Evolutionary conservation across 768 basidiomycete species (phyloP).

Genomic region (Boletus sp.): DNA sequence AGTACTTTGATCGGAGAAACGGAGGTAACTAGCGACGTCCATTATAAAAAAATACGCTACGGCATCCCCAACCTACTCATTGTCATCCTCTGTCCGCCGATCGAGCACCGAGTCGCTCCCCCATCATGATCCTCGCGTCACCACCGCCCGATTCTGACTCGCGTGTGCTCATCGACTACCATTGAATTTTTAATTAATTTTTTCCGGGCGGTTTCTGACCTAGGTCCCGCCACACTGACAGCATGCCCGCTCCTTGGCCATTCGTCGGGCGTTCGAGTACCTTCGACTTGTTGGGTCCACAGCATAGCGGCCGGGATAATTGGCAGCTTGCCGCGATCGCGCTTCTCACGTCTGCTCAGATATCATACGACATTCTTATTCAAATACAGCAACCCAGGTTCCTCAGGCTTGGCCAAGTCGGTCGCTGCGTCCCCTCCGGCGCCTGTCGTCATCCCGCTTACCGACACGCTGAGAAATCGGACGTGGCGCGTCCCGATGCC

Average conservation of each 20-base stretch:
- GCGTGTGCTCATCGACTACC: not conserved
- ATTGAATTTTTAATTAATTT: not conserved
- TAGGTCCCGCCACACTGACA: too few species aligned
- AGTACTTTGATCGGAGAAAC: conserved; percentile 16
- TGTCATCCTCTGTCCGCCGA: not conserved
- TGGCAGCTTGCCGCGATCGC: not conserved
- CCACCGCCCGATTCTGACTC: not conserved
- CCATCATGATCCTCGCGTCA: not conserved
- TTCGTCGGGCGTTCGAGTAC: not conserved
- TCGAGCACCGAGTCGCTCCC: not conserved
- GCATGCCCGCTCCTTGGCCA: too few species aligned
- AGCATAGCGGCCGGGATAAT: not conserved
- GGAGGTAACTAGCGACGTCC: conserved; percentile 18
- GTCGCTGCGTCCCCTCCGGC: not conserved
- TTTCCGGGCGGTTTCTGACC: too few species aligned
- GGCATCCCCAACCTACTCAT: not conserved
- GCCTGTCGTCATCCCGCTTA: conserved; percentile 1
- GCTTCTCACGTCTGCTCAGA: not conserved
- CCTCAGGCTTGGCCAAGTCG: not conserved
- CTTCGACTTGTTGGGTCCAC: not conserved
- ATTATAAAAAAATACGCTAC: conserved; percentile 4
- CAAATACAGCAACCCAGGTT: not conserved
- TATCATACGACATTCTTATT: not conserved
- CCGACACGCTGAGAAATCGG: not conserved
- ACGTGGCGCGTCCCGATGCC: conserved; percentile 2